Evolutionary conservation across 495 filamentous ascomycete genomes (phyloP), one percentile per base, ranked within the genome.

Genomic region (Lentithecium fluviatile): DNA sequence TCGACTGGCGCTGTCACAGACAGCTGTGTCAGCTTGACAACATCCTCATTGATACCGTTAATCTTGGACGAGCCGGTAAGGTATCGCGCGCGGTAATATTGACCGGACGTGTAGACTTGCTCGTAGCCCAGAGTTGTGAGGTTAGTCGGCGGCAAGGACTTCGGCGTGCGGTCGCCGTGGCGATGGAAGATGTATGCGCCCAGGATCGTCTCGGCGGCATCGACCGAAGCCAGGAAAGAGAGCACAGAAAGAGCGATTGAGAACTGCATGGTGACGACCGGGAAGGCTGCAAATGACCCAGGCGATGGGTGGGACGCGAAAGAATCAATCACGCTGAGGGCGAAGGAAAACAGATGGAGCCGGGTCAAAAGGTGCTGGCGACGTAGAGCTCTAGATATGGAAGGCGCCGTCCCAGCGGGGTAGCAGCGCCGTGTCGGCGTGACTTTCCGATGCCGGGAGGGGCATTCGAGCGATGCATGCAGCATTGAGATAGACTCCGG

Each of bases 101-200:
- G 75, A 17, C 84, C 85, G 10, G 83, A 74, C 46, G 76, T 73
- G 61, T 80, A 85, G 64, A 89, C 75, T 71, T 92, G 79, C 11
- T 63, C 67, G 68, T 85, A 86, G 17, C 85, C 85, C 45, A 87
- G 74, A 45, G 80, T 74, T 21, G 84, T 87, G 61, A 88, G 71
- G 58, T 77, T 71, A 26, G 82, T 75, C 24, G 77, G 80, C 13
- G 80, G 76, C 15, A 76, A 71, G 2, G 76, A 68, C 65, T 86
- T 86, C 0, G 83, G 61, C 0, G 83, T 84, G 20, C 85, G 79
- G 65, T 87, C 85, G 32, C 85, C 84, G 75, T 87, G 84, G 19
- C 84, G 82, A 19, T 82, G 77, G 71, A 84, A 86, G 68, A 87
- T 79, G 68, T 83, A 85, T 11, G 79, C 81, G 2, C 84, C 82